These are phyloP conservation scores for Exophiala alcalophila DNA, from an alignment of 2,329 filamentous ascomycete genomes.

Conservation along the genomic window DNA sequence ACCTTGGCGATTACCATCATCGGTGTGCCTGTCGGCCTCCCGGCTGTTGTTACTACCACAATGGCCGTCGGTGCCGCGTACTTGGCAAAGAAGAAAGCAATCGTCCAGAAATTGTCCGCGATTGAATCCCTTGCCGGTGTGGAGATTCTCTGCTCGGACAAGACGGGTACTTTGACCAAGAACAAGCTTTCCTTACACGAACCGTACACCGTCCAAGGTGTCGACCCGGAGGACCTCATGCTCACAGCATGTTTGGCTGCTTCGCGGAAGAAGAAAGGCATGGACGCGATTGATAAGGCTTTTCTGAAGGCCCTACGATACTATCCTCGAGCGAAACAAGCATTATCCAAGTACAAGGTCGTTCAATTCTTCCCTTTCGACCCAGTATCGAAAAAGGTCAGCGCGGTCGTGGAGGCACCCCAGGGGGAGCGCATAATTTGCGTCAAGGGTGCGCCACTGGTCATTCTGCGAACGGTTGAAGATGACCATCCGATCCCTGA, in stretches of 20 bases:
- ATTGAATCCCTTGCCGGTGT: constrained; percentile 91
- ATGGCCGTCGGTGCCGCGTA: constrained; percentile 93
- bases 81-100: constrained; percentile 87
- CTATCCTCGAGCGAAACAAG: constrained; percentile 78
- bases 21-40: constrained; percentile 88
- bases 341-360: constrained; percentile 79
- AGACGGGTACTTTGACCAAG: constrained; percentile 89
- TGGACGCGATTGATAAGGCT: constrained; percentile 91
- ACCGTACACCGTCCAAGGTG: constrained; percentile 76
- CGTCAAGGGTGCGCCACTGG: constrained; percentile 86
- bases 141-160: constrained; percentile 91
- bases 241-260: constrained; percentile 85
- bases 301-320: constrained; percentile 81
- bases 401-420: constrained; percentile 76
- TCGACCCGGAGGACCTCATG: constrained; percentile 86
- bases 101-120: constrained; percentile 87
- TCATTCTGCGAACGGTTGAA: constrained; percentile 82
- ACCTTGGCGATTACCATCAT: constrained; percentile 88
- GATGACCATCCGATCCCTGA: constrained; percentile 77
- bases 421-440: constrained; percentile 81
- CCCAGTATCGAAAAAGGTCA: constrained; percentile 90
- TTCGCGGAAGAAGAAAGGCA: constrained; percentile 92
- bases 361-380: constrained; percentile 85
- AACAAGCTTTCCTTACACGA: constrained; percentile 88
- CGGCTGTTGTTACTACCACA: constrained; percentile 88